Base-by-base conservation (phyloP, 169 alveolate genomes). In the Cryptosporidium xiaoi region DNA sequence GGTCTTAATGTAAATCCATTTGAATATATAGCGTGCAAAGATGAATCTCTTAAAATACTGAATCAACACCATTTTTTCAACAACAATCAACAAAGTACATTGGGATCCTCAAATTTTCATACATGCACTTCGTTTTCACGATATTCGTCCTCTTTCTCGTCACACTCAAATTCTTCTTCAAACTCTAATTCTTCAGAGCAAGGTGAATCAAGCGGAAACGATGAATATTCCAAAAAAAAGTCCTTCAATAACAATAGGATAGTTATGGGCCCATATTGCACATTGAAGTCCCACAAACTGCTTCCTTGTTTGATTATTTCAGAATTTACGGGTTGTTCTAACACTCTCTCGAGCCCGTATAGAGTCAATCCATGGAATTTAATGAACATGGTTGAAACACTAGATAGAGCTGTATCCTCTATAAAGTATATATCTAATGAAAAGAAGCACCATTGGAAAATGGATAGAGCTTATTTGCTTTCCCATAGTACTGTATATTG, bases 341-440 rank as follows among this genome's bases (percentile, higher is more conserved):
- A 92, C 64, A 92, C 95, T 68, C 92, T 93, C 6, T 65, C 92
- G 36, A 84, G 93, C 27, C 92, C 94, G 13, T 82, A 90, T 20
- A 92, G 95, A 34, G 91, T 92, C 20, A 92, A 93, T 77, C 96
- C 96, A 24, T 93, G 96, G 96, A 91, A 93, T 71, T 51, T 89
- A 55, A 93, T 92, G 55, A 91, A 83, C 51, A 91, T 93, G 51
- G 91, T 91, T 3, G 94, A 84, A 53, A 94, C 95, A 24, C 48
- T 93, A 82, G 95, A 92, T 66, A 64, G 82, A 56, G 92, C 91
- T 16, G 82, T 92, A 82, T 87, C 91, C 2, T 69, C 55, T n/a
- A 56, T 36, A 31, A 51, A 56, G 15, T 33, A 51, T 3, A 53
- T 34, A 15, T 69, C 64, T 6, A 65, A 51, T 2, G 68, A 69